A percentile compares a stretch with the other conserved stretches of the same genome.
These are phyloP conservation scores for Aspergillus sp. DNA, from an alignment of 2,329 filamentous ascomycete species.

Conservation along the genomic window DNA sequence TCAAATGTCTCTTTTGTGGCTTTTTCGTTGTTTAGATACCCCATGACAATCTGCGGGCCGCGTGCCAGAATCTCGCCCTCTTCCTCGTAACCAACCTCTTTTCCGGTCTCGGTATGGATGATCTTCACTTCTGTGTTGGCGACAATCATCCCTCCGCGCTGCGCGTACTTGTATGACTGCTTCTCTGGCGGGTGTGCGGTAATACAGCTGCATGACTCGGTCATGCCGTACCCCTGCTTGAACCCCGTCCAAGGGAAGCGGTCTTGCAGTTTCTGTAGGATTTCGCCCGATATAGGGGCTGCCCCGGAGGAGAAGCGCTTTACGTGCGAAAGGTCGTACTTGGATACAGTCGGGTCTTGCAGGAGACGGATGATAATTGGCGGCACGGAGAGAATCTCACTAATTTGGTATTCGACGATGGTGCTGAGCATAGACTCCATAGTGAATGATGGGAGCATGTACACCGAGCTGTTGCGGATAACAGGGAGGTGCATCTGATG, in stretches of 20 bases:
- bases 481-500: conserved; percentile 64
- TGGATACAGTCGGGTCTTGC: conserved; percentile 41
- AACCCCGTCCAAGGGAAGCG: conserved; percentile 62
- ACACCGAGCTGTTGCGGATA: conserved; percentile 63
- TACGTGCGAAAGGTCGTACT: conserved; percentile 59
- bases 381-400: conserved; percentile 59
- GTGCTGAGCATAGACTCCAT: conserved; percentile 58
- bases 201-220: conserved; percentile 63
- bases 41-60: conserved; percentile 67
- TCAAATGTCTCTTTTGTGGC: conserved; percentile 71
- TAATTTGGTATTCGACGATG: conserved; percentile 53
- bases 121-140: conserved; percentile 62
- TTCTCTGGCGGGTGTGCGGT: conserved; percentile 59
- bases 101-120: conserved; percentile 49
- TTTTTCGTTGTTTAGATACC: conserved; percentile 73
- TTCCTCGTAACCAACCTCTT: conserved; percentile 53
- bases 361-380: conserved; percentile 63
- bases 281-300: conserved; percentile 57
- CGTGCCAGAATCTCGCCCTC: conserved; percentile 66
- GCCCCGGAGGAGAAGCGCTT: conserved; percentile 60
- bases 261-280: conserved; percentile 55
- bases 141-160: conserved; percentile 48
- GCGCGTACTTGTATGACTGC: conserved; percentile 55
- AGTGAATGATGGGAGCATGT: conserved; percentile 65
- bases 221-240: conserved; percentile 69